These are phyloP conservation scores for Fusarium sp. DNA, from an alignment of 2,329 filamentous ascomycete genomes.

Conservation along the genomic window DNA sequence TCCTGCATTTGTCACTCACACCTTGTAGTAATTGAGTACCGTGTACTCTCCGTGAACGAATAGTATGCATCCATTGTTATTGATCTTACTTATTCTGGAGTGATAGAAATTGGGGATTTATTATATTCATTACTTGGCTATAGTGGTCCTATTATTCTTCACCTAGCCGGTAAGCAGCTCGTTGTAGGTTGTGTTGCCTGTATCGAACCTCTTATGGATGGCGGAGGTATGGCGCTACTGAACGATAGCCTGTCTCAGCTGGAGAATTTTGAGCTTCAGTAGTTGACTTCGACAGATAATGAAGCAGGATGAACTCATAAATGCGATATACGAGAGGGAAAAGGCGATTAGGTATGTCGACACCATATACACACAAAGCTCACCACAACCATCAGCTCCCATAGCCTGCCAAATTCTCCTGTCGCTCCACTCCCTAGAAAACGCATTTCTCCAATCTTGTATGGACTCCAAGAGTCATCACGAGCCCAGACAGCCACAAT, in stretches of 20 bases:
- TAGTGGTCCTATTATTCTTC: too few relatives aligned
- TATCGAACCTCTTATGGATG: too few relatives aligned
- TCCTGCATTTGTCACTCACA: not conserved
- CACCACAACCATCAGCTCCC: not conserved
- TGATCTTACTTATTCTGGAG: not conserved
- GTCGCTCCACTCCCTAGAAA: not conserved
- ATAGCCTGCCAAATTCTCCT: not conserved
- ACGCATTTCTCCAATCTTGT: not conserved
- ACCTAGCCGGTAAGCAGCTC: too few relatives aligned
- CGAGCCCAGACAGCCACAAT: not conserved
- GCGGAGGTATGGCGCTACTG: too few relatives aligned
- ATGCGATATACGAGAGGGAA: too few relatives aligned
- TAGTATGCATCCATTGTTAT: not conserved
- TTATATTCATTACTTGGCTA: too few relatives aligned
- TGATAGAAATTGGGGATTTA: not conserved
- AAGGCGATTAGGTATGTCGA: not conserved
- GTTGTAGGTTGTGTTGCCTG: too few relatives aligned
- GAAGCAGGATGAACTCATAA: too few relatives aligned
- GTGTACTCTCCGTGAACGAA: not conserved
- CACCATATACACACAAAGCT: not conserved
- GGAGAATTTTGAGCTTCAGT: too few relatives aligned
- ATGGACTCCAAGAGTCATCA: not conserved
- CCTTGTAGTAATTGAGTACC: not conserved
- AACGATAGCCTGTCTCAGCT: too few relatives aligned
- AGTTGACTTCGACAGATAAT: too few relatives aligned